Evolutionary conservation across 2,329 filamentous ascomycete species (phyloP).

Genomic region (Lachnellula arida): DNA sequence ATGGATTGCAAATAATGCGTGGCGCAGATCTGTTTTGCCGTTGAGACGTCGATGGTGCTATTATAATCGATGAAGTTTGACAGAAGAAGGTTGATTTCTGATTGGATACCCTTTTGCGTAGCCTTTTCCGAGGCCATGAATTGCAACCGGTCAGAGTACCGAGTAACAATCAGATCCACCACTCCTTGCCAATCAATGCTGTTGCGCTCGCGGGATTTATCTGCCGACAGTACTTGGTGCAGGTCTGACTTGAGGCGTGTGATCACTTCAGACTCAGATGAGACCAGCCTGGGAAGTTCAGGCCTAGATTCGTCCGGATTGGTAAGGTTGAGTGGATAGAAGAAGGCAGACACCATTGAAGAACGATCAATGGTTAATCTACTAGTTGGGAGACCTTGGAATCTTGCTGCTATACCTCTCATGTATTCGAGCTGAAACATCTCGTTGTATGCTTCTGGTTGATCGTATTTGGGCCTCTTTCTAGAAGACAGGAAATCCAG

Average conservation of each 20-base stretch:
- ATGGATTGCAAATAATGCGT: slow-evolving; percentile 39
- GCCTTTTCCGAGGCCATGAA: slow-evolving; percentile 13
- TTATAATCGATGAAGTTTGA: slow-evolving; percentile 42
- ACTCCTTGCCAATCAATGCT: slow-evolving; percentile 56
- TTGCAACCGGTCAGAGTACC: slow-evolving; percentile 54
- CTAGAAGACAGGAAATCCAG: slow-evolving; percentile 23
- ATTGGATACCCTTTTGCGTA: slow-evolving; percentile 31
- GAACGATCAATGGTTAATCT: slow-evolving; percentile 29
- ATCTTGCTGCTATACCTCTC: slow-evolving; percentile 38
- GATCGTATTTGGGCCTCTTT: slow-evolving; percentile 10
- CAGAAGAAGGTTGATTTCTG: slow-evolving; percentile 36
- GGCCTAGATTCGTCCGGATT: slow-evolving; percentile 20
- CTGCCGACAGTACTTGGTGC: slow-evolving; percentile 35
- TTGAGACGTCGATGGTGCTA: slow-evolving; percentile 30
- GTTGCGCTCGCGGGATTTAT: slow-evolving; percentile 18
- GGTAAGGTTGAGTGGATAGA: slow-evolving; percentile 27
- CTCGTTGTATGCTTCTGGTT: neutral
- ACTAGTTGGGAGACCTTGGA: slow-evolving; percentile 39
- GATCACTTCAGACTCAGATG: slow-evolving; percentile 23
- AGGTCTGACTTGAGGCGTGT: slow-evolving; percentile 40
- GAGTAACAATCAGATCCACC: slow-evolving; percentile 58
- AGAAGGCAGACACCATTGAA: slow-evolving; percentile 28
- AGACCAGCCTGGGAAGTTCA: slow-evolving; percentile 22
- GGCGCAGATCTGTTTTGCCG: slow-evolving; percentile 44
- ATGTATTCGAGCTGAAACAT: slow-evolving; percentile 32